Percentiles rank a stretch among this genome's conserved stretches.
Conservation (phyloP, 192 early-diverging fungal genomes). For the Coemansia sp. region DNA sequence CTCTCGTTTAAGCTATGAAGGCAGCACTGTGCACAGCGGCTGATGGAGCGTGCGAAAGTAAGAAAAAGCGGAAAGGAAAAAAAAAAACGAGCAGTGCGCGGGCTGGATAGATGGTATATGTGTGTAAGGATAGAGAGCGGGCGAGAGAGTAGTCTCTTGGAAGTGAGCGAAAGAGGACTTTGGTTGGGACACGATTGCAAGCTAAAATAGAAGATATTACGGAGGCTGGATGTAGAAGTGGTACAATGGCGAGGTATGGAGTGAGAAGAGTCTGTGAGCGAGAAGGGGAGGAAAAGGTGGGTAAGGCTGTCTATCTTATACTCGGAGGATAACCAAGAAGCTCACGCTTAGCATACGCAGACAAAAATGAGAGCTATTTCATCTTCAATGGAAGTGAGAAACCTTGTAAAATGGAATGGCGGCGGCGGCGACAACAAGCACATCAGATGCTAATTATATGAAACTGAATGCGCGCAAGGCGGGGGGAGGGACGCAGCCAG, state of each 20-base stretch:
- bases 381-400: conserved; percentile 16
- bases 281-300: conserved; percentile 5
- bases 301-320: conserved; percentile 12
- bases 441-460: conserved; percentile 47
- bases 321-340: conserved; percentile 16
- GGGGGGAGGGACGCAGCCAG: conserved; percentile 20
- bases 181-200: conserved; percentile 8
- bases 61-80: conserved; percentile 1
- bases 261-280: not conserved
- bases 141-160: not conserved
- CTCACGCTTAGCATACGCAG: conserved; percentile 7
- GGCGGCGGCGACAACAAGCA: conserved; percentile 19
- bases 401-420: conserved; percentile 31
- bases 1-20: not conserved
- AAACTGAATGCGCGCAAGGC: conserved; percentile 49
- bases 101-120: not conserved
- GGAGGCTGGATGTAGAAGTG: not conserved
- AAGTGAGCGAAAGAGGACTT: not conserved
- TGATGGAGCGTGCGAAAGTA: conserved; percentile 8
- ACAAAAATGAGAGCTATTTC: conserved; percentile 12
- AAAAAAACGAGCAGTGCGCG: conserved; percentile 1
- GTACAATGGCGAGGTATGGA: conserved; percentile 5
- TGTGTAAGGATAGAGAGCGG: not conserved
- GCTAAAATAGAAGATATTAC: not conserved
- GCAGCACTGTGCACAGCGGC: conserved; percentile 23